These are phyloP conservation scores for Thielaviopsis ethacetica DNA, from an alignment of 2,329 filamentous ascomycete species.

Conservation along the genomic window DNA sequence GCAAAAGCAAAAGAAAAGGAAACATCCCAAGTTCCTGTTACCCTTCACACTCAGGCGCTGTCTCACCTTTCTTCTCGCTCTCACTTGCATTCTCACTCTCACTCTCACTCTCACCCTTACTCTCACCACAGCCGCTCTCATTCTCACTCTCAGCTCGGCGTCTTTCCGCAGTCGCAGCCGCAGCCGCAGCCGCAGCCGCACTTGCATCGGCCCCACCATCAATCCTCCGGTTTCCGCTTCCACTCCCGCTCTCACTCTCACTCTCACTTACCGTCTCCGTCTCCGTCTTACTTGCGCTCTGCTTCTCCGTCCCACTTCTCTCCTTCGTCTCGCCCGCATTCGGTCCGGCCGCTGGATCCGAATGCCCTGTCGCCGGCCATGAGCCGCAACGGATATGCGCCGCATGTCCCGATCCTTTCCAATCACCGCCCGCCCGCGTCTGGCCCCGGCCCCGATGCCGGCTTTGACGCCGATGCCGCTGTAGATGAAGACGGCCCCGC, in stretches of 20 bases:
- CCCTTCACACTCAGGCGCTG: no score
- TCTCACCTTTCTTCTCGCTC: neutral
- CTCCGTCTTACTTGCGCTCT: neutral
- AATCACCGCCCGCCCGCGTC: constrained; percentile 1
- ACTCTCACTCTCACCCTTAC: neutral
- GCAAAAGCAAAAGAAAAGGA: no score
- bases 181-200: neutral
- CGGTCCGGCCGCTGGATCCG: neutral
- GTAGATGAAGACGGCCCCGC: neutral
- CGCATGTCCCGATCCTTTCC: neutral
- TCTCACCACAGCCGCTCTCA: neutral
- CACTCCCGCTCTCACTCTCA: neutral
- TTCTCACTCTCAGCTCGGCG: neutral
- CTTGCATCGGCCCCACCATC: neutral
- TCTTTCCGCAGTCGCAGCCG: neutral
- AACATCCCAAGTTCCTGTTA: no score
- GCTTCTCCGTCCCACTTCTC: neutral
- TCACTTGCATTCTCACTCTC: neutral
- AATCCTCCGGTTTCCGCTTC: neutral
- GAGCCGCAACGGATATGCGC: constrained; percentile 5
- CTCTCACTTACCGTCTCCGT: neutral
- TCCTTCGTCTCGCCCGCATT: neutral
- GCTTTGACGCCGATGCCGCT: neutral
- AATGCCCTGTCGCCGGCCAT: constrained; percentile 6
- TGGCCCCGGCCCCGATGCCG: neutral